Base-by-base conservation (phyloP, 257 asterid species). In the Buddleja alternifolia region DNA sequence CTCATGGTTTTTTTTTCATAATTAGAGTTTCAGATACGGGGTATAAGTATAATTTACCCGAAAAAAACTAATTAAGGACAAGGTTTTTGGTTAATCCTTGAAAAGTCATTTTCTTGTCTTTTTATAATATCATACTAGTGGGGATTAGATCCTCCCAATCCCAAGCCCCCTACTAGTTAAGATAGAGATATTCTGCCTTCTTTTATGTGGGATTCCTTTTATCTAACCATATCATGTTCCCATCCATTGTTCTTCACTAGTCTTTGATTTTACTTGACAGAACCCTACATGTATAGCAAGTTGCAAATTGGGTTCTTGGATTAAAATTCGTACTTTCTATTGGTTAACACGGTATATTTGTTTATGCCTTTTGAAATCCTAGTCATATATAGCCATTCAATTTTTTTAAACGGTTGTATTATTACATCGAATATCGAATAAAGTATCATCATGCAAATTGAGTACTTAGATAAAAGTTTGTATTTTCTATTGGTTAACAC, bases 121-220 rank as follows among this genome's bases (percentile, higher is more conserved):
- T 34, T 68, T 75, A 70, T 72, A 32, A 52, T 77, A 81, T 57
- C 62, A 66, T 17, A 81, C 77, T 84, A 74, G 85, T 63, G 78
- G 75, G 85, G 88, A 86, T 86, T 89, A 83, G 84, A 86, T 89
- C 82, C 88, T 19, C 32, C 79, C 65, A 75, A 75, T 73, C 81
- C 73, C 63, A 51, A 73, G 63, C 8, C 55, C 25, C 79, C 70
- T 68, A 60, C 75, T 70, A 68, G 71, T 77, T 80, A 75, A 70
- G 84, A 78, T 74, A 78, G 78, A 73, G 55, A 80, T 77, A 66
- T 73, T 76, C 66, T 69, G 3, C 25, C 8, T 25, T 58, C 61
- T 71, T 62, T 34, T 68, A 23, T 50, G 37, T 72, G 29, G 53
- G 57, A 73, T 63, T 60, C 32, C 48, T 42, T 40, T 25, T 63